Evolutionary conservation across 495 filamentous ascomycete species (phyloP), one percentile per base, ranked within the genome.

Genomic region (Xylaria bambusicola): DNA sequence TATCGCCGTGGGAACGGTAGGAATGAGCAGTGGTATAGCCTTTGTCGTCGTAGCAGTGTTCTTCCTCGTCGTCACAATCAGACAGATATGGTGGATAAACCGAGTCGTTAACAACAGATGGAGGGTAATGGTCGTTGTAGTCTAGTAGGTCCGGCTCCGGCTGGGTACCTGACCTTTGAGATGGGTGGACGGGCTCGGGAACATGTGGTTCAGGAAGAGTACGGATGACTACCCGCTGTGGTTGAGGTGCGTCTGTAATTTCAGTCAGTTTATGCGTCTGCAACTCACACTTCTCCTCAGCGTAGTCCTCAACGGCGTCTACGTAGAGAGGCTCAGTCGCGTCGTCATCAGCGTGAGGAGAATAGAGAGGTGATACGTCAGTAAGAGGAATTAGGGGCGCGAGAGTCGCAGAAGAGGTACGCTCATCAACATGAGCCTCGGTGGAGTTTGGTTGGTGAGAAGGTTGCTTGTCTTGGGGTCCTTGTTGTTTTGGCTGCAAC

Each of bases 1-100:
- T 91, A 58, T 93, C 91, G 9, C 86, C 82, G n/a, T 85, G 84
- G 15, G 88, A 89, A 24, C 78, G 81, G 63, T 84, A 84, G 7
- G 90, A 91, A 47, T 89, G 85, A 3, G 88, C 86, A 1, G 89
- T 92, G 20, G 85, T 85, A 67, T 91, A 93, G 2, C 86, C 91
- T 66, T 91, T 88, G 9, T 91, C 90, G n/a, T 90, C 88, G 56
- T 89, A 90, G 63, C 86, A 86, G 63, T 87, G 85, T 55, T 90
- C 88, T 33, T 90, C 86, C 8, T 87, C 84, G 6, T 92, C 29
- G 5, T 10, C 88, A 15, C 88, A 87, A 27, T 90, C 64, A 6
- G 66, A 67, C 4, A 64, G 27, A 15, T 65, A 63, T 17, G 50
- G 36, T 2, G 62, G 38, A 10, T 66, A 65, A 17, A 42, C 38